Evolutionary conservation across 169 alveolate genomes (phyloP).

Genomic region (Cystoisospora suis): DNA sequence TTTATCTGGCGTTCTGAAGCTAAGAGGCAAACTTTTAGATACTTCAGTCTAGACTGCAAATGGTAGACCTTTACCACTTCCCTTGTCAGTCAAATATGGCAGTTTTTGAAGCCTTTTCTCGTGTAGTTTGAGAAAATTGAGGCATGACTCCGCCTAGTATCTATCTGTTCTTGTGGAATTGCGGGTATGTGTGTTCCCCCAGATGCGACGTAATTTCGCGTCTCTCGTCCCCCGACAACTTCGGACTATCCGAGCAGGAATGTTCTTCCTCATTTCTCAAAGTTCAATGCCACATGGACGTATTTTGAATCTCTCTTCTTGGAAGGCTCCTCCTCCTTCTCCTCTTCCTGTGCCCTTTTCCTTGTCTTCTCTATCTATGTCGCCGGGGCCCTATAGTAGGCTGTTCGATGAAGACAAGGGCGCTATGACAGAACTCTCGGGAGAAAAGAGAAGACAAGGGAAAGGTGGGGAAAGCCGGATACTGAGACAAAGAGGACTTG

Average conservation of each 20-base stretch:
- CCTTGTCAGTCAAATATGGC: too few species aligned
- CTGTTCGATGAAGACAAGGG: not conserved
- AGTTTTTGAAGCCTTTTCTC: too few species aligned
- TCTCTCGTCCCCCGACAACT: slow-evolving; percentile 9
- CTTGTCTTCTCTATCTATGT: not conserved
- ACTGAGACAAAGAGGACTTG: slow-evolving; percentile 16
- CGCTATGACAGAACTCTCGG: not conserved
- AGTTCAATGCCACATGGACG: not conserved
- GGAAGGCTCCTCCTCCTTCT: not conserved
- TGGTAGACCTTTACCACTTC: too few species aligned
- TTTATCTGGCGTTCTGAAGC: too few species aligned
- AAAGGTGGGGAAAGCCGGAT: not conserved
- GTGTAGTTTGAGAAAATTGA: too few species aligned
- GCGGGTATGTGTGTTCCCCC: not conserved
- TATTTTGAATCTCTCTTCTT: not conserved
- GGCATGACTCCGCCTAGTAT: too few species aligned
- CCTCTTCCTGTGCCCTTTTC: not conserved
- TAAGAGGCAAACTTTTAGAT: too few species aligned
- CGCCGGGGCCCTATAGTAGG: not conserved
- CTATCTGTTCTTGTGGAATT: not conserved
- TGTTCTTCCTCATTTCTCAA: not conserved
- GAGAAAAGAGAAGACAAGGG: not conserved
- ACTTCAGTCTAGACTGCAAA: too few species aligned
- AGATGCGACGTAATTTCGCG: slow-evolving; percentile 24
- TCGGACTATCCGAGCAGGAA: slow-evolving; percentile 7